Percentiles rank a stretch among this genome's conserved stretches.
Evolutionary conservation across 2,329 filamentous ascomycete species (phyloP).

Genomic region (Aspergillus sp.): DNA sequence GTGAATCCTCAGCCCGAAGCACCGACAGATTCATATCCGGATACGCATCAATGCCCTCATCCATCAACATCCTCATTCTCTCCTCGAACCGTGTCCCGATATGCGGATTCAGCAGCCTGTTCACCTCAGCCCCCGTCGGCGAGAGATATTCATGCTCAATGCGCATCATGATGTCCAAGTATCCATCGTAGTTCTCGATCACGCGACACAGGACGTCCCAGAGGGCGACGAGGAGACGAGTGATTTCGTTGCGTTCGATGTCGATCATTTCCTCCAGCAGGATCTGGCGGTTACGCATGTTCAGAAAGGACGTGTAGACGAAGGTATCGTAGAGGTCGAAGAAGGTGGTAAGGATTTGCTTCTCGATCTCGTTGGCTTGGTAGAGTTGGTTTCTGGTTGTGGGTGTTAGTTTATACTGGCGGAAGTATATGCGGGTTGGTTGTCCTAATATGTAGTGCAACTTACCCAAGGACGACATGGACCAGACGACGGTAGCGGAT

Average conservation of each 20-base stretch:
- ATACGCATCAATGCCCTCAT: not conserved
- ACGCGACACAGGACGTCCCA: slow-evolving; percentile 14
- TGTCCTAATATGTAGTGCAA: not conserved
- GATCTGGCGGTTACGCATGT: slow-evolving; percentile 13
- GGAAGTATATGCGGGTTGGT: not conserved
- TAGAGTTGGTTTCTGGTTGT: slow-evolving; percentile 11
- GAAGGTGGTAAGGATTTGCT: slow-evolving; percentile 14
- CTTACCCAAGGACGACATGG: slow-evolving; percentile 13
- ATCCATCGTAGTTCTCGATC: slow-evolving; percentile 14
- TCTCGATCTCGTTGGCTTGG: slow-evolving; percentile 14
- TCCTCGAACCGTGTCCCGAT: not conserved
- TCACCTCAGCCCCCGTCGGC: slow-evolving; percentile 6
- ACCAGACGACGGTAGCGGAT: slow-evolving; percentile 13
- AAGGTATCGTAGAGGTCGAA: slow-evolving; percentile 20
- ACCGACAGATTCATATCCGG: not conserved
- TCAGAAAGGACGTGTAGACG: slow-evolving; percentile 17
- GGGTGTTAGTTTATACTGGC: not conserved
- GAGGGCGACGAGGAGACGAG: slow-evolving; percentile 8
- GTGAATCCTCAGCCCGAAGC: not conserved
- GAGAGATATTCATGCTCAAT: slow-evolving; percentile 11
- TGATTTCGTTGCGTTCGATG: slow-evolving; percentile 8
- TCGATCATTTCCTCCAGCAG: slow-evolving; percentile 3
- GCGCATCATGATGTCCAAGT: slow-evolving; percentile 7
- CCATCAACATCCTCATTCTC: not conserved
- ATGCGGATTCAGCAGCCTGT: not conserved